These are phyloP conservation scores for Penicillium sp. DNA, from an alignment of 2,329 filamentous ascomycete species.

Conservation along the genomic window DNA sequence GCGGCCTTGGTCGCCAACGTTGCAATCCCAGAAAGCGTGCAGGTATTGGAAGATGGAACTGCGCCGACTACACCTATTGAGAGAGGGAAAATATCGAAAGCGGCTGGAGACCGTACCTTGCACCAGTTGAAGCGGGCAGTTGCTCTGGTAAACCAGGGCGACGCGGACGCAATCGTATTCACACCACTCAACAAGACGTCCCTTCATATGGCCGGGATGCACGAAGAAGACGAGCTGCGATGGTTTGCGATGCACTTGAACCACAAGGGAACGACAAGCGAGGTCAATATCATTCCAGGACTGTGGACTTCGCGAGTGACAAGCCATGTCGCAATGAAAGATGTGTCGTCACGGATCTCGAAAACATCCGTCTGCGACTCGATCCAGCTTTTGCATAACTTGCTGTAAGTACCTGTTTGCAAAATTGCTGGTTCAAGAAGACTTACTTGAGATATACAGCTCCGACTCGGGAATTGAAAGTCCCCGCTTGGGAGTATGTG, in stretches of 20 bases:
- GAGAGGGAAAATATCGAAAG: slow-evolving; percentile 29
- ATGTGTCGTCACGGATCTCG: slow-evolving; percentile 34
- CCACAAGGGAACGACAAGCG: slow-evolving; percentile 35
- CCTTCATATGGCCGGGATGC: slow-evolving; percentile 38
- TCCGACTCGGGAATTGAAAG: slow-evolving; percentile 36
- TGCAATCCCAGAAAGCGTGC: slow-evolving; percentile 26
- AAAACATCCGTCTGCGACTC: slow-evolving; percentile 29
- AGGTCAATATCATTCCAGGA: slow-evolving; percentile 37
- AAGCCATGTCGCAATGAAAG: slow-evolving; percentile 37
- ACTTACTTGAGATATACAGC: slow-evolving; percentile 13
- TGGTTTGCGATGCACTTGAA: slow-evolving; percentile 41
- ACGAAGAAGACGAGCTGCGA: slow-evolving; percentile 40
- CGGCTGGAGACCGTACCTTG: slow-evolving; percentile 28
- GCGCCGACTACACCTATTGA: slow-evolving; percentile 14
- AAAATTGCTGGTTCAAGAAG: not conserved
- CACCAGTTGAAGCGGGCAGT: slow-evolving; percentile 36
- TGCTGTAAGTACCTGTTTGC: slow-evolving; percentile 23
- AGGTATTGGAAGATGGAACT: slow-evolving; percentile 34
- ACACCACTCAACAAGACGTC: slow-evolving; percentile 41
- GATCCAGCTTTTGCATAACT: slow-evolving; percentile 32
- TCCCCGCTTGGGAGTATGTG: slow-evolving; percentile 39
- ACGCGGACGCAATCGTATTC: slow-evolving; percentile 40
- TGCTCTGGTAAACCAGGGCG: slow-evolving; percentile 27
- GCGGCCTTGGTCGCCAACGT: slow-evolving; percentile 28
- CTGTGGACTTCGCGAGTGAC: slow-evolving; percentile 39